phyloP scores from a whole-genome alignment of 2,329 filamentous ascomycete species.

The Colletotrichum lupini region DNA sequence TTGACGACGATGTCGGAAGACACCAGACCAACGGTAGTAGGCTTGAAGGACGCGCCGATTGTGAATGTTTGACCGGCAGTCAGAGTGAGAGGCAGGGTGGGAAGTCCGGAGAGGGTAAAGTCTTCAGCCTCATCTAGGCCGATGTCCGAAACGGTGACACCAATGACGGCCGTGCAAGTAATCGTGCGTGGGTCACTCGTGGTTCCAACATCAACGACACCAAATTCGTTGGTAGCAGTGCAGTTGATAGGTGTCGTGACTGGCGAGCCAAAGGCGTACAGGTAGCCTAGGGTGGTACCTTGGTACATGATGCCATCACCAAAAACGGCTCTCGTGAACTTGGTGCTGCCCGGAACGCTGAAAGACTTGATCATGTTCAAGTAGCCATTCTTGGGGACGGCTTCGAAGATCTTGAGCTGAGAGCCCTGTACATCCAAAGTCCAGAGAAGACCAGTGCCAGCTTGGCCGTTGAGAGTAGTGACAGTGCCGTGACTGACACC shows the following conservation, averaged over 20 bases:
- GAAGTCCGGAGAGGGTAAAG: conserved; percentile 49
- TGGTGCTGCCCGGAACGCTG: conserved; percentile 61
- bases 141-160: conserved; percentile 53
- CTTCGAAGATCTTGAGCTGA: conserved; percentile 63
- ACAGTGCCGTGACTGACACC: conserved; percentile 68
- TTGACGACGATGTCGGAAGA: conserved; percentile 59
- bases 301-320: conserved; percentile 66
- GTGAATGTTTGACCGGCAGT: conserved; percentile 51
- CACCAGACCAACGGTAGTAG: conserved; percentile 57
- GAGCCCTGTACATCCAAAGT: conserved; percentile 64
- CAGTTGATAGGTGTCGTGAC: conserved; percentile 66
- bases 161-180: conserved; percentile 60
- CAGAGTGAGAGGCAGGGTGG: conserved; percentile 45
- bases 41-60: conserved; percentile 57
- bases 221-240: conserved; percentile 59
- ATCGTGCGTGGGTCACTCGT: conserved; percentile 45
- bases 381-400: conserved; percentile 57
- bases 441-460: conserved; percentile 68
- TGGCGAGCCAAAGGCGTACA: conserved; percentile 68
- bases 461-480: conserved; percentile 63
- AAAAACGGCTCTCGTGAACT: conserved; percentile 69
- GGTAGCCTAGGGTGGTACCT: conserved; percentile 60
- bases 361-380: conserved; percentile 62
- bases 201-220: conserved; percentile 42
- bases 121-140: conserved; percentile 46